phyloP scores from a whole-genome alignment of 139 green algal species.

The Auxenochlorella pyrenoidosa region DNA sequence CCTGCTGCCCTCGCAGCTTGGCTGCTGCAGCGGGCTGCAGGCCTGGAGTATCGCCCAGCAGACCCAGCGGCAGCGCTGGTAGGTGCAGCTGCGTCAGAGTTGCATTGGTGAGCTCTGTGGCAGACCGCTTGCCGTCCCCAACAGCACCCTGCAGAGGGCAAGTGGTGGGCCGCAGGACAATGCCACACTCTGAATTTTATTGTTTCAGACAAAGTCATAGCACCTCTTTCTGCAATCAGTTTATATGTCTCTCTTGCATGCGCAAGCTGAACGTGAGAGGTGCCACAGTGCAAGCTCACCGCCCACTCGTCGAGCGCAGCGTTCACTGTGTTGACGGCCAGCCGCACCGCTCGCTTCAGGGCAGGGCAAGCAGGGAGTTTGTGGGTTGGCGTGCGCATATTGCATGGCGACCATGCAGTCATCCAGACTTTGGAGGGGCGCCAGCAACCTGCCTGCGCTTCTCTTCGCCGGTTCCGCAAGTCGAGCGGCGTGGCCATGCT shows the following conservation, averaged over 20 bases:
- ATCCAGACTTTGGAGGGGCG: neutral
- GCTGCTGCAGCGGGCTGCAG: neutral
- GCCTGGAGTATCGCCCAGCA: neutral
- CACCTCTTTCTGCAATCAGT: too few species aligned
- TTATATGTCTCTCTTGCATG: too few species aligned
- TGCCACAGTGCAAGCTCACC: neutral
- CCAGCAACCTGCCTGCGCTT: slow-evolving; percentile 32
- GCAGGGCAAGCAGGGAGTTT: neutral
- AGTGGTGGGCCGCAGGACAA: too few species aligned
- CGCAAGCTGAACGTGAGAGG: neutral
- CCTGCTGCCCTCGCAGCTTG: slow-evolving; percentile 16
- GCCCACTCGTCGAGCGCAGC: slow-evolving; percentile 41
- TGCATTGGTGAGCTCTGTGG: slow-evolving; percentile 34
- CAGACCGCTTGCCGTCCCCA: slow-evolving; percentile 1
- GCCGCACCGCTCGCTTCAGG: slow-evolving; percentile 41
- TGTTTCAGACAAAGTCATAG: too few species aligned
- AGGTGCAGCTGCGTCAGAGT: slow-evolving; percentile 30
- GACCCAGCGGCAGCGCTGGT: slow-evolving; percentile 20
- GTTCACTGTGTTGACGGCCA: slow-evolving; percentile 41
- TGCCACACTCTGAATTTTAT: too few species aligned
- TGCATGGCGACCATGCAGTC: neutral
- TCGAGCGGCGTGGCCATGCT: slow-evolving; percentile 47
- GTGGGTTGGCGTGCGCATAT: neutral
- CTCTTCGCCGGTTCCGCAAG: slow-evolving; percentile 41
- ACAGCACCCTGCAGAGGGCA: slow-evolving; percentile 19